Evolutionary conservation across 495 filamentous ascomycete genomes (phyloP).

Genomic region (Aspergillus bridgeri): DNA sequence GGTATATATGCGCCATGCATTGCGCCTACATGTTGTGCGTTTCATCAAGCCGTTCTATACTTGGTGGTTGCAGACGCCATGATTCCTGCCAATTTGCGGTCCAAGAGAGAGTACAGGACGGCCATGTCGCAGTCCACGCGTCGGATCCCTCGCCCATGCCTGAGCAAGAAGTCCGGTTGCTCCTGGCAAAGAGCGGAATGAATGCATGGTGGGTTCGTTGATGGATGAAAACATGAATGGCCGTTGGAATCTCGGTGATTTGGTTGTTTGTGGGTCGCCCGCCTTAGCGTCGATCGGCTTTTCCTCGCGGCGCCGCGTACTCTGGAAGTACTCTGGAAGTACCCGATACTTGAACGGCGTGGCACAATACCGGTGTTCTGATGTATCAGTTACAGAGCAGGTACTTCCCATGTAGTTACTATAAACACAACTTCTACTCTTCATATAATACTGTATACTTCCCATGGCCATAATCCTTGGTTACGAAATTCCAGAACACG

Average conservation of each 20-base stretch:
- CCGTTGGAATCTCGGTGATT: neutral
- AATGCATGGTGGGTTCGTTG: neutral
- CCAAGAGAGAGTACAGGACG: neutral
- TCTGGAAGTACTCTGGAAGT: neutral
- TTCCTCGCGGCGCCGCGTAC: too few species aligned
- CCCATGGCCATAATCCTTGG: neutral
- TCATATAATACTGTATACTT: too few species aligned
- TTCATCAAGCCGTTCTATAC: neutral
- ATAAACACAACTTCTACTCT: too few species aligned
- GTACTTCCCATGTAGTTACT: too few species aligned
- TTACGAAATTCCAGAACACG: slow-evolving; percentile 29
- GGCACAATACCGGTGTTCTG: neutral
- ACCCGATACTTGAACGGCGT: neutral
- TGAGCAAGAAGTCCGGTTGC: slow-evolving; percentile 1
- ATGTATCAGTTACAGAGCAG: neutral
- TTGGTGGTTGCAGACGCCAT: neutral
- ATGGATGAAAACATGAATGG: neutral
- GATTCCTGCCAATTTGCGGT: neutral
- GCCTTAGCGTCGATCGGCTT: neutral
- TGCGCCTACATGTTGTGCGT: neutral
- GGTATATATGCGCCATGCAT: neutral
- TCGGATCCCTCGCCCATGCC: neutral
- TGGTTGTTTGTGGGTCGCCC: neutral
- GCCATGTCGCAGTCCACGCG: neutral
- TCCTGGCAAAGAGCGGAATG: neutral